Base-by-base conservation (phyloP, 2,329 filamentous ascomycete genomes). In the Arachnomyces sp. region DNA sequence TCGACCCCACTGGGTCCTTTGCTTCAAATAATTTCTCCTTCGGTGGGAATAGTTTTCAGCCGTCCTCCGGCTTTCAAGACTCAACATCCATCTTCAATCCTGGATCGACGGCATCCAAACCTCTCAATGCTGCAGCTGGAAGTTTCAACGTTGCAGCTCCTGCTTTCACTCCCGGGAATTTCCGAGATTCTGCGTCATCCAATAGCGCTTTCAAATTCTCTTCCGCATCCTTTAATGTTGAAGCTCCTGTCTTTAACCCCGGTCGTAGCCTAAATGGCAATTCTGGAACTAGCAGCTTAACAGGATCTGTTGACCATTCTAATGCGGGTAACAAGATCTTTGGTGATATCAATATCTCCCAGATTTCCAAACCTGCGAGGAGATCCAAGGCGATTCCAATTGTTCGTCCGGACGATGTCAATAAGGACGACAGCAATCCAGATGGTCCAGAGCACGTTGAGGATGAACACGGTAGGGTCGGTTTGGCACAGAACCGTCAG, bases 341-440 rank as follows among this genome's bases (percentile, higher is more conserved):
- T 57, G 74, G 78, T 36, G 80, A 80, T 31, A 82, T 89, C 49
- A 75, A 71, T 40, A 61, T 72, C 25, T 71, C 74, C 11, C 80
- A 86, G 15, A 73, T 79, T 36, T 65, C 77, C 18, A 84, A 84
- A 53, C 75, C 81, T 5, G 60, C 66, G 1, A 87, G 84, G 63
- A 80, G 78, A 51, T 86, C 82, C 3, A 95, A 92, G 65, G 87
- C 87, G 7, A 76, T 95, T 40, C 84, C 88, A 0, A 93, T 95
- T 46, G 65, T 90, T 7, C 73, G 73, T 30, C 84, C 85, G 1
- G 71, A 78, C 42, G 79, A 70, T 51, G 64, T 47, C 43, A 67
- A 69, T 49, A 60, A 67, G 46, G 62, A 59, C 2, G 57, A 62
- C 36, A 53, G 57, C 18, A 56, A 59, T 34, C 53, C 55, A 41